Evolutionary conservation across 75 land plant species (phyloP), one percentile per base, ranked within the genome.

Genomic region (Picea sitchensis): DNA sequence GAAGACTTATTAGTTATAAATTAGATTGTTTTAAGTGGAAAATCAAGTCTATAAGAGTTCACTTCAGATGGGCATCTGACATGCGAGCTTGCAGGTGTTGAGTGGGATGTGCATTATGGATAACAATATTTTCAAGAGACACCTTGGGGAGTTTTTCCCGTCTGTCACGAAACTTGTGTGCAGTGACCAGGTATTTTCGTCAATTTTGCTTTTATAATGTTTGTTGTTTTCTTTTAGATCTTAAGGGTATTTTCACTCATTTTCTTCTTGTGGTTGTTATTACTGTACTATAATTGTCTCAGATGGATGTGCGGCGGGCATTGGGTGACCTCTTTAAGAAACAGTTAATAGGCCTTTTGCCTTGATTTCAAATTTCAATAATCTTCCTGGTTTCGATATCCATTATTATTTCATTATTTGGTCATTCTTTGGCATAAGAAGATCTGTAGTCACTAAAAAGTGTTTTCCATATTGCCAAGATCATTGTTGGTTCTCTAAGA

Each of bases 251-350:
- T 9, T 57, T 31, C 15, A 4, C 31, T 21, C 13, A 13, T 76
- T 63, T 59, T 26, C 13, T 30, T 75, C 9, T 51, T 21, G 38
- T 20, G 36, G 23, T 61, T 8, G 21, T 78, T 21, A n/a, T 64
- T 67, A 65, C 80, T 44, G 58, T 36, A 30, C 11, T 82, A 41
- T 76, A 41, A 58, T 71, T 75, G 80, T 34, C 80, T 77, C 83
- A 95, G 98, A 93, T 95, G 88, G 96, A 91, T 75, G 83, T 93
- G 62, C 90, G 98, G 58, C 91, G 92, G 75, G 95, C 98, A 15
- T 82, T 95, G 75, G 94, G 89, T 18, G 92, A 95, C 68, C 92
- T 95, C 32, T 95, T 93, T 76, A 95, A 82, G 61, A 47, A 47
- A 34, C 98, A 91, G 77, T 78, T 95, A 38, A 83, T 85, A 23